A percentile compares a stretch with the other conserved stretches of the same genome.
These are phyloP conservation scores for Wallacemonas sp. DNA, from an alignment of 208 protist genomes.

Conservation along the genomic window DNA sequence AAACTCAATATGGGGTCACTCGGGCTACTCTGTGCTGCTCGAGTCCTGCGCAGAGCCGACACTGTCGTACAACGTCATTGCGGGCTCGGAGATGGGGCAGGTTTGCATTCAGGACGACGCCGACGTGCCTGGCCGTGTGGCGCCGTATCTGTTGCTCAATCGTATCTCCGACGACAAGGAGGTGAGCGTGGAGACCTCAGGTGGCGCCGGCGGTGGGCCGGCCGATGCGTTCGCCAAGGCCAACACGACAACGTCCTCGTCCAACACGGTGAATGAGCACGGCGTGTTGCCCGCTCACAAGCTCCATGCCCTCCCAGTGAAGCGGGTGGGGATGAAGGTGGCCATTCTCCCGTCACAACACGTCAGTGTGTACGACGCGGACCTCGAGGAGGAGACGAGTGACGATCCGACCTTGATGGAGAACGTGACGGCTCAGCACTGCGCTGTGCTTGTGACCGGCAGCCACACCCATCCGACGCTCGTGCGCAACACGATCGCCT, in stretches of 20 bases:
- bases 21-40: constrained; percentile 31
- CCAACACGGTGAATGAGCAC: constrained; percentile 1
- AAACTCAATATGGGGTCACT: constrained; percentile 37
- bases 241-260: not conserved
- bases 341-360: constrained; percentile 14
- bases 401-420: constrained; percentile 5
- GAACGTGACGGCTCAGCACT: constrained; percentile 8
- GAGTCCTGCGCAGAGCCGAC: constrained; percentile 19
- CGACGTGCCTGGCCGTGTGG: constrained; percentile 11
- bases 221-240: not conserved
- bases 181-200: not conserved
- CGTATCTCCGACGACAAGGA: constrained; percentile 26
- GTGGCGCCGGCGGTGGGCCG: not conserved
- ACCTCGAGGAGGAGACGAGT: not conserved
- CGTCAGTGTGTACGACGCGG: not conserved
- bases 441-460: constrained; percentile 22
- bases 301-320: constrained; percentile 27
- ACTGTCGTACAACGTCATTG: constrained; percentile 40
- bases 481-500: constrained; percentile 31
- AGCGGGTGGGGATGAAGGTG: constrained; percentile 26
- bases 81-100: constrained; percentile 21
- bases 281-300: constrained; percentile 26
- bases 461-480: constrained; percentile 19
- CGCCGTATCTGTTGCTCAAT: constrained; percentile 29
- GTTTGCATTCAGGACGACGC: constrained; percentile 21